Evolutionary conservation across 2,329 filamentous ascomycete species (phyloP).

Genomic region (Epicoccum sorghinum): DNA sequence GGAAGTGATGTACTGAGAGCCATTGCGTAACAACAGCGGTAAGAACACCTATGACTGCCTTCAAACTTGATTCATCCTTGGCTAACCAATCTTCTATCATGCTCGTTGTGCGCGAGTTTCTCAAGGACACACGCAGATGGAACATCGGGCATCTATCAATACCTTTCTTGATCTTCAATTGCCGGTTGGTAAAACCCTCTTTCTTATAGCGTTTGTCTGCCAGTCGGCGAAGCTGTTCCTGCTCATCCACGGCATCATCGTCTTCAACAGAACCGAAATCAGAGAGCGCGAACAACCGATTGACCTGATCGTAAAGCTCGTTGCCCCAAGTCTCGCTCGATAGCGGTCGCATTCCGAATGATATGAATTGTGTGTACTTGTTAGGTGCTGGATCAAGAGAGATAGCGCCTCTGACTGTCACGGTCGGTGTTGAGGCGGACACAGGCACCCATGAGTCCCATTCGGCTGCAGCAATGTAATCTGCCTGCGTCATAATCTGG

Average conservation of each 20-base stretch:
- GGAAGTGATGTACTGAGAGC: constrained; percentile 73
- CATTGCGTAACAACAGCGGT: constrained; percentile 74
- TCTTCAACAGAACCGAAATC: constrained; percentile 72
- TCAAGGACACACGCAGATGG: constrained; percentile 69
- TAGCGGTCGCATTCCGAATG: constrained; percentile 74
- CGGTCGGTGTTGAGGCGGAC: constrained; percentile 66
- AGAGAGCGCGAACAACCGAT: constrained; percentile 76
- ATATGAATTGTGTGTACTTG: constrained; percentile 79
- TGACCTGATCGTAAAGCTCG: constrained; percentile 77
- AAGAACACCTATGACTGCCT: constrained; percentile 68
- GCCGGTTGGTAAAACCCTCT: constrained; percentile 57
- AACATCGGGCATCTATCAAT: constrained; percentile 91
- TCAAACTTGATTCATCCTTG: constrained; percentile 49
- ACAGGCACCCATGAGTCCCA: constrained; percentile 71
- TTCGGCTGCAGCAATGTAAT: constrained; percentile 62
- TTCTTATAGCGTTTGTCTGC: constrained; percentile 53
- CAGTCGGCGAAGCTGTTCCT: constrained; percentile 44
- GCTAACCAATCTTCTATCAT: constrained; percentile 29
- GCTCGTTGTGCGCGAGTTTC: constrained; percentile 13
- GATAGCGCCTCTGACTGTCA: constrained; percentile 73
- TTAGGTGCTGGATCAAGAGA: constrained; percentile 73
- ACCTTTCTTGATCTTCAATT: constrained; percentile 65
- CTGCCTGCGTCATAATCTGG: constrained; percentile 68
- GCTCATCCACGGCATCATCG: constrained; percentile 40
- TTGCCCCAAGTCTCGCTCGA: constrained; percentile 62